A percentile compares a stretch with the other conserved stretches of the same genome.
These are phyloP conservation scores for Crithidia sp. DNA, from an alignment of 208 protist genomes.

Conservation along the genomic window DNA sequence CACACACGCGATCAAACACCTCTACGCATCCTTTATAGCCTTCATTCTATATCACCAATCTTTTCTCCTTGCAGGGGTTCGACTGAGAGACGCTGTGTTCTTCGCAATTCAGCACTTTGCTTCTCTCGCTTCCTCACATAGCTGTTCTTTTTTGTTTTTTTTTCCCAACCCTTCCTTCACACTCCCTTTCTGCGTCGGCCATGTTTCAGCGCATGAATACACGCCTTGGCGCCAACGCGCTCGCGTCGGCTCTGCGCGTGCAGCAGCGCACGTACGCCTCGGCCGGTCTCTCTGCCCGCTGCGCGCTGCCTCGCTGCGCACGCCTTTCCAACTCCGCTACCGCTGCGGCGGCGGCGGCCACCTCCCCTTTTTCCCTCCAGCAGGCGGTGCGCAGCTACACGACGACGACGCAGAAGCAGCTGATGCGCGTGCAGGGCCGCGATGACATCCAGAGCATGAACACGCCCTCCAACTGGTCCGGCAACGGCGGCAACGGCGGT, in stretches of 20 bases:
- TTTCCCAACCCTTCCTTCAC: not conserved
- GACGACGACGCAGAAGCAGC: constrained; percentile 13
- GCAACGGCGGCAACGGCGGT: constrained; percentile 27
- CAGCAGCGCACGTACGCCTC: constrained; percentile 13
- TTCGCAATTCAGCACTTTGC: not conserved
- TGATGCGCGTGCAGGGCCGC: constrained; percentile 44
- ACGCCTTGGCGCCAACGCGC: constrained; percentile 17
- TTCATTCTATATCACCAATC: too few species aligned
- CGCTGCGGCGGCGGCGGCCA: not conserved
- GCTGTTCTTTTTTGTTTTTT: not conserved
- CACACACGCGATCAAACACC: too few species aligned
- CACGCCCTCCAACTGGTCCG: constrained; percentile 54
- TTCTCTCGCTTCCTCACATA: not conserved
- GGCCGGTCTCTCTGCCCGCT: not conserved
- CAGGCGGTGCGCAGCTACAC: constrained; percentile 21
- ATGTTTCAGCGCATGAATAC: constrained; percentile 23
- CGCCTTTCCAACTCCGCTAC: constrained; percentile 6
- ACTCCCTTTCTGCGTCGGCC: not conserved
- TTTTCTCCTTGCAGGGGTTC: too few species aligned
- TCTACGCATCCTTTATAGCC: too few species aligned
- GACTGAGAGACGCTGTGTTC: too few species aligned
- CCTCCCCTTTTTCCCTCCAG: constrained; percentile 7
- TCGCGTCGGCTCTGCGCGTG: constrained; percentile 18
- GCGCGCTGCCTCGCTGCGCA: not conserved
- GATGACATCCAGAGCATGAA: constrained; percentile 45